phyloP scores from a whole-genome alignment of 2,329 filamentous ascomycete species.

The Exserohilum turcica region DNA sequence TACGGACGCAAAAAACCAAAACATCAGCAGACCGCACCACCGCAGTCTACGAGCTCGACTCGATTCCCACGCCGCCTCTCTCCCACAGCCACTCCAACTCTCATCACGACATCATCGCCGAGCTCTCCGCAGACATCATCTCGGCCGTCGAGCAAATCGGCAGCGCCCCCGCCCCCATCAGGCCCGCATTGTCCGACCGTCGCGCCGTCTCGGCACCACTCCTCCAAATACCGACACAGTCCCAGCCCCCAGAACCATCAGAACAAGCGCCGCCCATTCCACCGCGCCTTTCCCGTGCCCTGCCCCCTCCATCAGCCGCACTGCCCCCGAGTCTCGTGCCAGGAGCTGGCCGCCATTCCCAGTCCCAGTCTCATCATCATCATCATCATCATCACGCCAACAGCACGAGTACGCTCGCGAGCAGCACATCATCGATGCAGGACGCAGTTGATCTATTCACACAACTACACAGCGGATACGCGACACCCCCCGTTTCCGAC shows the following conservation, averaged over 20 bases:
- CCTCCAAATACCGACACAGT: conserved; percentile 1
- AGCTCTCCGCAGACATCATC: conserved; percentile 26
- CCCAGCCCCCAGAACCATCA: not conserved
- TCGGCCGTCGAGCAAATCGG: conserved; percentile 2
- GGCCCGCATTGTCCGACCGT: not conserved
- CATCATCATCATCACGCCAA: too few relatives aligned
- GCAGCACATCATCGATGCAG: too few relatives aligned
- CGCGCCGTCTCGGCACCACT: conserved; percentile 1
- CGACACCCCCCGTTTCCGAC: too few relatives aligned
- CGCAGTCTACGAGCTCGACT: not conserved
- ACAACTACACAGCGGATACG: too few relatives aligned
- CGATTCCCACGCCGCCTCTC: not conserved
- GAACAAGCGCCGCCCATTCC: not conserved
- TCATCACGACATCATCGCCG: conserved; percentile 19
- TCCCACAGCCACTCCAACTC: conserved; percentile 8
- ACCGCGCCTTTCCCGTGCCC: too few relatives aligned
- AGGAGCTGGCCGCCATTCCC: too few relatives aligned
- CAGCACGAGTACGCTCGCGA: too few relatives aligned
- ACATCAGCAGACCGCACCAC: not conserved
- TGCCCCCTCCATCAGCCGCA: not conserved
- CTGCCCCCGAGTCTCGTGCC: not conserved
- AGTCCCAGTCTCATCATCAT: too few relatives aligned
- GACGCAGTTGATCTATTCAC: too few relatives aligned
- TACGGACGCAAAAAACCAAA: not conserved
- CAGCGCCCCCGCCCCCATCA: not conserved